These are phyloP conservation scores for Vicia sativa DNA, from an alignment of 306 rosid species.

Conservation along the genomic window DNA sequence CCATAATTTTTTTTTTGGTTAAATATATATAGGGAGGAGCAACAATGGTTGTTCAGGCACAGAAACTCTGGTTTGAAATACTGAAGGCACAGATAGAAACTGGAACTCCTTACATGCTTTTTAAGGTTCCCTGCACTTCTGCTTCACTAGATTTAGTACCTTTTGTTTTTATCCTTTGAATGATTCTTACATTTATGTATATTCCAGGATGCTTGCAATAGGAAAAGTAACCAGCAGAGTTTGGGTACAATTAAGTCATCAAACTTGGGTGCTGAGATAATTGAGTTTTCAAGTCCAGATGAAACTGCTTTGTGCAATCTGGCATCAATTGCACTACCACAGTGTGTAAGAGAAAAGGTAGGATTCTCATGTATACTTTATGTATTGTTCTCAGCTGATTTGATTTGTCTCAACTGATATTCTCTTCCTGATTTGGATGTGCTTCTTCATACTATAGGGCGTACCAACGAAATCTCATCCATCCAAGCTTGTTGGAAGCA, in stretches of 20 bases:
- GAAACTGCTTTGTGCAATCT: constrained; percentile 98
- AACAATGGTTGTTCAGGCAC: constrained; percentile 86
- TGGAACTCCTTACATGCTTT: constrained; percentile 97
- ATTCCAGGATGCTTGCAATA: constrained; percentile 77
- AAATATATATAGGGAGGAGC: constrained; percentile 67
- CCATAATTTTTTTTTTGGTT: background rate
- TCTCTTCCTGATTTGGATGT: constrained; percentile 13
- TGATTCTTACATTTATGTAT: background rate
- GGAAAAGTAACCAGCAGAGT: constrained; percentile 93
- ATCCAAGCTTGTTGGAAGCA: constrained; percentile 92
- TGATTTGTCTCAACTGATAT: constrained; percentile 25
- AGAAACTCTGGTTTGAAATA: constrained; percentile 88
- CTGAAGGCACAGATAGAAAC: constrained; percentile 91
- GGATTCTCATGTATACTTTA: constrained; percentile 11
- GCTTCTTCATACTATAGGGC: constrained; percentile 45
- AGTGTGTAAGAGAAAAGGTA: constrained; percentile 95
- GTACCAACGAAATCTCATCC: constrained; percentile 87
- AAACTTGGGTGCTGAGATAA: constrained; percentile 88
- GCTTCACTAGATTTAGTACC: background rate
- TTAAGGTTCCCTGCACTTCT: constrained; percentile 58
- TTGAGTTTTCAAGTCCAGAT: constrained; percentile 82
- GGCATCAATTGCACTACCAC: constrained; percentile 96
- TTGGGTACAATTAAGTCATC: constrained; percentile 93
- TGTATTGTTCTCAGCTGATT: background rate
- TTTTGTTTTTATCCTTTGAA: background rate